These are phyloP conservation scores for Phyllosticta citrichinensis DNA, from an alignment of 2,329 filamentous ascomycete genomes.

Conservation along the genomic window DNA sequence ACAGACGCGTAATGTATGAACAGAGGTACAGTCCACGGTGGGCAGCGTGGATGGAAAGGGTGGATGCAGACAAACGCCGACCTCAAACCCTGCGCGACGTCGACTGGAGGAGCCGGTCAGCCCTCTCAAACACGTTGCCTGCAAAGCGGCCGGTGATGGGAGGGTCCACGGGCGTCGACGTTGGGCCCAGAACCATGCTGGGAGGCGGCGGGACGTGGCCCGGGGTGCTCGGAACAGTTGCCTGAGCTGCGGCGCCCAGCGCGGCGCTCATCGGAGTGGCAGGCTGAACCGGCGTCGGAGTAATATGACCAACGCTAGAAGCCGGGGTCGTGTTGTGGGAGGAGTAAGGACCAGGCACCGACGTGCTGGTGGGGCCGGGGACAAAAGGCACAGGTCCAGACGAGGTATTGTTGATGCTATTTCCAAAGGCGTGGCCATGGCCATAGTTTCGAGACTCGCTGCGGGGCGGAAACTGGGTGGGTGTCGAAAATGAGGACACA, in stretches of 20 bases:
- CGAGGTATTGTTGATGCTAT: constrained; percentile 4
- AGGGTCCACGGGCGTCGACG: constrained; percentile 12
- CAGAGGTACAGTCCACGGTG: background rate
- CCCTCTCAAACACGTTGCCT: constrained; percentile 25
- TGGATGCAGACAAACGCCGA: background rate
- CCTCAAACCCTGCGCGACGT: constrained; percentile 11
- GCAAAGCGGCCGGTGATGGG: constrained; percentile 16
- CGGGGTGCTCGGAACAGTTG: constrained; percentile 69
- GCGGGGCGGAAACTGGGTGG: constrained; percentile 2
- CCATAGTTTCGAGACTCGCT: constrained; percentile 1
- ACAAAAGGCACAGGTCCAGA: constrained; percentile 27
- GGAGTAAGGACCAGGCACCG: constrained; percentile 15
- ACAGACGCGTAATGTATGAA: background rate
- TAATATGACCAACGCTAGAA: constrained; percentile 34
- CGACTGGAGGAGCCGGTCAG: constrained; percentile 23
- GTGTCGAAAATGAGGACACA: background rate
- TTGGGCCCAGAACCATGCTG: background rate
- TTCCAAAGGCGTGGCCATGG: constrained; percentile 3
- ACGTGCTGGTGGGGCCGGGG: constrained; percentile 28
- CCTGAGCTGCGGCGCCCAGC: constrained; percentile 79
- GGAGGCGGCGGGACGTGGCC: constrained; percentile 18
- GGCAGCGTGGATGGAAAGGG: background rate
- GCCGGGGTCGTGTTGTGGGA: constrained; percentile 18
- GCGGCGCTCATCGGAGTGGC: constrained; percentile 86
- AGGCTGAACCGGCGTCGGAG: constrained; percentile 45